Evolutionary conservation across 768 basidiomycete species (phyloP).

Genomic region (Harrya chromipes): DNA sequence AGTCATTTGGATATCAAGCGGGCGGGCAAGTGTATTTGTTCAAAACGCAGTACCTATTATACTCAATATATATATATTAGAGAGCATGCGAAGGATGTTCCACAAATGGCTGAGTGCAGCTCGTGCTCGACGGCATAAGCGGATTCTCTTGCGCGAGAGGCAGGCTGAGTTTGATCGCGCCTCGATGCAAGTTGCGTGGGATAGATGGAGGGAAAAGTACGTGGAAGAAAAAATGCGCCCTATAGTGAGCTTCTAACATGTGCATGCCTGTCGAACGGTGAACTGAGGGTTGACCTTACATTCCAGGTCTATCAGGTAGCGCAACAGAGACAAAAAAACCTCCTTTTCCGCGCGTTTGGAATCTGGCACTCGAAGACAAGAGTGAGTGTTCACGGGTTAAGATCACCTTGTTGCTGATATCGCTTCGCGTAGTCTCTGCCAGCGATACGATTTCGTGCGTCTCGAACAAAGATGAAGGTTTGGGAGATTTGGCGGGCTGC

Average conservation of each 20-base stretch:
- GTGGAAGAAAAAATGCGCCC: slow-evolving; percentile 62
- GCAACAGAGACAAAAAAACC: slow-evolving; percentile 54
- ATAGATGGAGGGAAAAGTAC: slow-evolving; percentile 76
- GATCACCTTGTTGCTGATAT: slow-evolving; percentile 7
- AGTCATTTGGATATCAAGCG: slow-evolving; percentile 78
- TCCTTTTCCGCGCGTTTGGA: slow-evolving; percentile 64
- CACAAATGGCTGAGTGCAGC: slow-evolving; percentile 64
- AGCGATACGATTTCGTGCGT: slow-evolving; percentile 73
- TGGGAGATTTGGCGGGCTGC: slow-evolving; percentile 66
- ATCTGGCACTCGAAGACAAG: slow-evolving; percentile 75
- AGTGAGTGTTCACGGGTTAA: slow-evolving; percentile 37
- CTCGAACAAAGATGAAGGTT: slow-evolving; percentile 52
- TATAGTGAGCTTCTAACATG: slow-evolving; percentile 43
- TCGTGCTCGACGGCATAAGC: slow-evolving; percentile 59
- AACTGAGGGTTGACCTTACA: slow-evolving; percentile 7
- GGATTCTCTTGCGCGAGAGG: slow-evolving; percentile 53
- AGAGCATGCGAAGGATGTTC: slow-evolving; percentile 65
- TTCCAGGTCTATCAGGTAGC: slow-evolving; percentile 45
- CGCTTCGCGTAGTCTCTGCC: slow-evolving; percentile 58
- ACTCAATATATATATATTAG: slow-evolving; percentile 34
- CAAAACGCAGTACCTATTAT: background rate
- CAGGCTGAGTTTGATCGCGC: slow-evolving; percentile 60
- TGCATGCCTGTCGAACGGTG: background rate
- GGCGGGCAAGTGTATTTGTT: slow-evolving; percentile 51
- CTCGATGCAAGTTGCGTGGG: slow-evolving; percentile 59